Base-by-base conservation (phyloP, 495 filamentous ascomycete genomes). In the Hypoxylon rickii region DNA sequence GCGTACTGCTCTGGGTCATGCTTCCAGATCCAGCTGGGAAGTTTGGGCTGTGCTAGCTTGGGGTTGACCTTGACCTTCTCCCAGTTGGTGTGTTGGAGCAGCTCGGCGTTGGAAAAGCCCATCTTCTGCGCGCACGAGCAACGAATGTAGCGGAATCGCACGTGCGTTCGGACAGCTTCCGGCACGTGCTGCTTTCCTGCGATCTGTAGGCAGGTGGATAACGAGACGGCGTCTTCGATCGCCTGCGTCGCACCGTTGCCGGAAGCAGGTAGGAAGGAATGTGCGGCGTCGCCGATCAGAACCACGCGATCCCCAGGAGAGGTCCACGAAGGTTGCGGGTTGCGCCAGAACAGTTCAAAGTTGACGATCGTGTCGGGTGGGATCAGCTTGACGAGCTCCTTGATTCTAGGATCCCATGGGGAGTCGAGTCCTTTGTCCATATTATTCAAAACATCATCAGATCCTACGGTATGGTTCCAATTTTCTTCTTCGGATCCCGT, bases 191-290 rank as follows among this genome's bases (percentile, higher is more conserved):
- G 42, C 38, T 65, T 57, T 0, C 83, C 82, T 16, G 71, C 82
- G 7, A 84, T 63, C 57, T 83, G 76, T 12, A 90, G 73, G 42
- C 81, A 85, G 1, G 81, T 74, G 2, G 86, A 85, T 1, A 89
- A 64, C 1, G 80, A 82, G 32, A 86, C 76, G 13, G 79, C 86
- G 58, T 89, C 87, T 54, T 90, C 87, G 51, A 90, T 82, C 0
- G 87, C 86, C 59, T 87, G 86, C 4, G 84, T 87, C 5, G 83
- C 86, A 3, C 86, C 87, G 52, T 87, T 84, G 7, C 79, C 80
- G 1, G 80, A 84, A 1, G 85, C 83, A 0, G 86, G 86, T 7
- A 89, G 71, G 66, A 87, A 88, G 12, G 86, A 82, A 69, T 90
- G 87, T 10, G 87, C 86, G 0, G 83, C 77, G 51, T 89, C 87